A percentile compares a stretch with the other conserved stretches of the same genome.
phyloP scores from a whole-genome alignment of 2,329 filamentous ascomycete species.

The Graphiopsis chlorocephala region DNA sequence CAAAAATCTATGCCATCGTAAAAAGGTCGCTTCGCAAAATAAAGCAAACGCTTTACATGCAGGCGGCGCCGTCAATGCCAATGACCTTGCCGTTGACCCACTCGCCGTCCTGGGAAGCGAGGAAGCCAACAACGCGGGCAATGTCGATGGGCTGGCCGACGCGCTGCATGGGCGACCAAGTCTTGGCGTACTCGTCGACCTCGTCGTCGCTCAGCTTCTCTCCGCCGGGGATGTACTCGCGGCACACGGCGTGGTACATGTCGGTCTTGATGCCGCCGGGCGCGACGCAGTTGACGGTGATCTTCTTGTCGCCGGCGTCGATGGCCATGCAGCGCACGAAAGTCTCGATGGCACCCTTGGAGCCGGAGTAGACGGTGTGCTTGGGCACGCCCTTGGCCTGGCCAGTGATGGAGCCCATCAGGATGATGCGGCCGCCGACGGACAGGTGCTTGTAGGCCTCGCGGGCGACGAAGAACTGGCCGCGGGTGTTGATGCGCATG shows the following conservation, averaged over 20 bases:
- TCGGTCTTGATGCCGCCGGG: conserved; percentile 56
- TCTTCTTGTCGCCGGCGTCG: conserved; percentile 54
- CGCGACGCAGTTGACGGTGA: conserved; percentile 60
- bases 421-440: conserved; percentile 52
- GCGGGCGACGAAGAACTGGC: conserved; percentile 62
- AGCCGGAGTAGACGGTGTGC: conserved; percentile 54
- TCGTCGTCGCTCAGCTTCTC: conserved; percentile 56
- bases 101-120: conserved; percentile 58
- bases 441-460: conserved; percentile 55
- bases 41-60: conserved; percentile 33
- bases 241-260: conserved; percentile 62
- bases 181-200: conserved; percentile 61
- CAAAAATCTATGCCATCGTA: conserved; percentile 6
- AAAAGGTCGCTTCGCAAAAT: background rate
- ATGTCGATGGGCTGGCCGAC: conserved; percentile 68
- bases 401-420: conserved; percentile 56
- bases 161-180: conserved; percentile 63
- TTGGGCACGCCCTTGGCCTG: conserved; percentile 56
- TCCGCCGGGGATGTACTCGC: conserved; percentile 60
- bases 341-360: conserved; percentile 55
- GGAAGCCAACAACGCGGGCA: conserved; percentile 62
- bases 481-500: conserved; percentile 61
- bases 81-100: conserved; percentile 56
- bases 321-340: conserved; percentile 56
- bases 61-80: conserved; percentile 44